phyloP scores from a whole-genome alignment of 2,329 filamentous ascomycete genomes.

The Pseudogymnoascus sp. region DNA sequence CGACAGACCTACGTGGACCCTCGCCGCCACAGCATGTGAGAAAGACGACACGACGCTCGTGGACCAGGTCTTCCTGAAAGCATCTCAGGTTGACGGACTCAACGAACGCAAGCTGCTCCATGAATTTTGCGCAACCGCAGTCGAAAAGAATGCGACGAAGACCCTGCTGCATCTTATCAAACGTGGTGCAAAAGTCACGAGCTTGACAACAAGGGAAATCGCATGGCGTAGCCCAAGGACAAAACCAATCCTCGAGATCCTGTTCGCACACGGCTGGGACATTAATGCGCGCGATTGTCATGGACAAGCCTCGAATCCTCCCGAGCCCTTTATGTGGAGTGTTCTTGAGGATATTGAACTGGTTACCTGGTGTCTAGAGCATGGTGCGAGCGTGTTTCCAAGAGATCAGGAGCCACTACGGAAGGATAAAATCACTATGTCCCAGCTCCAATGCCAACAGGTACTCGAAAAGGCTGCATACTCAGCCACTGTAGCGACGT shows the following conservation, averaged over 20 bases:
- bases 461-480: constrained; percentile 9
- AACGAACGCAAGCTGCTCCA: background rate
- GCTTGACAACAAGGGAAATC: background rate
- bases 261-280: constrained; percentile 13
- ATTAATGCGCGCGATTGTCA: constrained; percentile 5
- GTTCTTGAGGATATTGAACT: constrained; percentile 7
- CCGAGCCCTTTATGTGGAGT: constrained; percentile 10
- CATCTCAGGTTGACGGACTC: background rate
- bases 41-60: constrained; percentile 9
- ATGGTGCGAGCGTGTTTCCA: constrained; percentile 6
- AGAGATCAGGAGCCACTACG: background rate
- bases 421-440: background rate
- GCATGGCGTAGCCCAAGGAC: background rate
- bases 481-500: constrained; percentile 9
- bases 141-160: background rate
- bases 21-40: constrained; percentile 5
- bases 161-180: background rate
- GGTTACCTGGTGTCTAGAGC: constrained; percentile 10
- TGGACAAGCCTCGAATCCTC: no score
- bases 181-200: background rate
- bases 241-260: constrained; percentile 10
- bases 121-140: background rate
- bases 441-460: background rate
- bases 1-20: background rate
- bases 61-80: background rate